These are phyloP conservation scores for Murraya paniculata DNA, from an alignment of 345 rosid species.

Conservation along the genomic window DNA sequence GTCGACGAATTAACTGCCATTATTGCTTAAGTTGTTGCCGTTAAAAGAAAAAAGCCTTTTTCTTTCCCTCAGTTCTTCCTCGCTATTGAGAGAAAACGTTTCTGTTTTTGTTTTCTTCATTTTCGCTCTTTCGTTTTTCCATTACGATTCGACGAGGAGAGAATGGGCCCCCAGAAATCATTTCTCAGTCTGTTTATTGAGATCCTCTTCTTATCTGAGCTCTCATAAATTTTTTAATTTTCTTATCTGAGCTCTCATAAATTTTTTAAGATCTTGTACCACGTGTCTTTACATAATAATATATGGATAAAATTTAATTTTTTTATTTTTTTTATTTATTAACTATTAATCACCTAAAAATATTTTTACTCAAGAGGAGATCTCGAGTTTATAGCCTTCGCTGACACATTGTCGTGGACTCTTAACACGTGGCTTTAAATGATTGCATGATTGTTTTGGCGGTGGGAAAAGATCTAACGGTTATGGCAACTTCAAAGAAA, in stretches of 20 bases:
- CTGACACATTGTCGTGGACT: background rate
- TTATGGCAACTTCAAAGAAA: background rate
- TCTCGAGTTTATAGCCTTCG: background rate
- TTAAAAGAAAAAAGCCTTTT: background rate
- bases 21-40: background rate
- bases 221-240: too few relatives aligned
- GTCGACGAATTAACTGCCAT: conserved; percentile 50
- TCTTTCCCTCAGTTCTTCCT: background rate
- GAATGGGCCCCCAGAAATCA: background rate
- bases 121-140: background rate
- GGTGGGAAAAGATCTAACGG: background rate
- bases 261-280: too few relatives aligned
- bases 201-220: too few relatives aligned
- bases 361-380: too few relatives aligned
- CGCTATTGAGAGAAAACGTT: background rate
- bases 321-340: too few relatives aligned
- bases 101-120: background rate
- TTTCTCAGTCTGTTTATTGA: background rate
- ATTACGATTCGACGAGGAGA: background rate
- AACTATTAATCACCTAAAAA: too few relatives aligned
- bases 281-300: too few relatives aligned
- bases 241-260: too few relatives aligned
- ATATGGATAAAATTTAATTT: too few relatives aligned
- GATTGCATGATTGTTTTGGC: background rate
- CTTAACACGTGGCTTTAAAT: background rate